These are phyloP conservation scores for Russula brevipes DNA, from an alignment of 768 basidiomycete genomes.

Conservation along the genomic window DNA sequence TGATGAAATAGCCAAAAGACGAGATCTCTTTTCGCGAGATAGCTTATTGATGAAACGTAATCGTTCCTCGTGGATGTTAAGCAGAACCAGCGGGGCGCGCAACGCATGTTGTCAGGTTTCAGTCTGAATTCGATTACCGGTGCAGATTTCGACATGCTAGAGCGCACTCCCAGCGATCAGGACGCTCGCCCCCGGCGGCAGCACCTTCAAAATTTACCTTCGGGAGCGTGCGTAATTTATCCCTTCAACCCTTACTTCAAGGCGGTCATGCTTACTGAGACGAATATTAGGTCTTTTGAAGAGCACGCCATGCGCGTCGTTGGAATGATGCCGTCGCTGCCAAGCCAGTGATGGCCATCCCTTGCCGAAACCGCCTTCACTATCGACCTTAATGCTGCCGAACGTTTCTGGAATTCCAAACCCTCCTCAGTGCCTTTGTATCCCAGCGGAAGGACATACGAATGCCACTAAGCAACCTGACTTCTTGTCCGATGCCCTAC, in stretches of 20 bases:
- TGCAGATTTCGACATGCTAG: conserved; percentile 78
- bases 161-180: conserved; percentile 76
- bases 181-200: conserved; percentile 94
- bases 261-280: conserved; percentile 59
- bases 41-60: background rate
- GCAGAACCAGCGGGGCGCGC: conserved; percentile 76
- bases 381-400: conserved; percentile 76
- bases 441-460: conserved; percentile 66
- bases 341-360: conserved; percentile 31
- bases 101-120: conserved; percentile 69
- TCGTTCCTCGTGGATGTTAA: conserved; percentile 18
- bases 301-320: conserved; percentile 7
- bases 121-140: conserved; percentile 80
- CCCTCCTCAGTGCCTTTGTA: conserved; percentile 53
- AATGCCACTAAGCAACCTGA: conserved; percentile 88
- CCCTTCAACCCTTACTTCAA: conserved; percentile 73
- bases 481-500: conserved; percentile 84
- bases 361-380: conserved; percentile 71
- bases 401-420: conserved; percentile 52
- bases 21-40: conserved; percentile 77
- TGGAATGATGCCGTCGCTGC: conserved; percentile 15
- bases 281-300: conserved; percentile 32
- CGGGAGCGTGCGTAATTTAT: conserved; percentile 72
- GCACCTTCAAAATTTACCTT: conserved; percentile 90
- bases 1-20: conserved; percentile 79